Percentiles rank a stretch among this genome's conserved stretches.
Evolutionary conservation across 2,329 filamentous ascomycete genomes (phyloP).

Genomic region (Lasiodiplodia sp.): DNA sequence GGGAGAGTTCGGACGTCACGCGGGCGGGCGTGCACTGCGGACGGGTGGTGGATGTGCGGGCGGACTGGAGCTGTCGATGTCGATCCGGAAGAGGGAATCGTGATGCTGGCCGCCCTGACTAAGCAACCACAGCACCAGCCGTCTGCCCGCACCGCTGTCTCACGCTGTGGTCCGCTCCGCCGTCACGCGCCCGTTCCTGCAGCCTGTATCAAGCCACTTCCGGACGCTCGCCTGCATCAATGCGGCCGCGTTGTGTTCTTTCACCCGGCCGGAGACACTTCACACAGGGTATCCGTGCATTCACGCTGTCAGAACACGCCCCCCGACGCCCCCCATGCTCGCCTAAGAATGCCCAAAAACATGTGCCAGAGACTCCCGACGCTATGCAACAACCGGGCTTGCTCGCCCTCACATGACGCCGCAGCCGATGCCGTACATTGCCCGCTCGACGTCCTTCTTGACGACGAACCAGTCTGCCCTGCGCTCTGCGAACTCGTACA

Average conservation of each 20-base stretch:
- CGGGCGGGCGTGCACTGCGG: conserved; percentile 22
- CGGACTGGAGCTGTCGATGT: conserved; percentile 23
- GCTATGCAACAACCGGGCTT: conserved; percentile 18
- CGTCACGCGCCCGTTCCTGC: conserved; percentile 23
- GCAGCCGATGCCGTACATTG: conserved; percentile 97
- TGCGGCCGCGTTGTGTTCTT: neutral
- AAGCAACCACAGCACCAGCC: conserved; percentile 1
- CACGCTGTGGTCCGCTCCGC: conserved; percentile 10
- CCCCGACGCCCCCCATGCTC: neutral
- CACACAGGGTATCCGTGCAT: conserved; percentile 4
- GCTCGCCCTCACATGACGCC: conserved; percentile 70
- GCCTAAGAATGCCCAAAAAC: conserved; percentile 16
- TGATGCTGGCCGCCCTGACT: conserved; percentile 27
- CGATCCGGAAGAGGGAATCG: conserved; percentile 29
- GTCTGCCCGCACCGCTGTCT: conserved; percentile 1
- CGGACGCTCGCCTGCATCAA: conserved; percentile 6
- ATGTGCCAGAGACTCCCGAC: conserved; percentile 18
- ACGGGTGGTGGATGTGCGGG: conserved; percentile 18
- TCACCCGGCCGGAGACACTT: neutral
- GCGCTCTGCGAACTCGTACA: conserved; percentile 95
- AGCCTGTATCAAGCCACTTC: conserved; percentile 17
- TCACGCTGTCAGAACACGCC: conserved; percentile 7
- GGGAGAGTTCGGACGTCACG: conserved; percentile 2
- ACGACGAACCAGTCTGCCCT: conserved; percentile 96
- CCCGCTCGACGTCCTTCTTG: conserved; percentile 85